Conservation (phyloP, 176 grass and related monocot genomes). For the Olyra latifolia region DNA sequence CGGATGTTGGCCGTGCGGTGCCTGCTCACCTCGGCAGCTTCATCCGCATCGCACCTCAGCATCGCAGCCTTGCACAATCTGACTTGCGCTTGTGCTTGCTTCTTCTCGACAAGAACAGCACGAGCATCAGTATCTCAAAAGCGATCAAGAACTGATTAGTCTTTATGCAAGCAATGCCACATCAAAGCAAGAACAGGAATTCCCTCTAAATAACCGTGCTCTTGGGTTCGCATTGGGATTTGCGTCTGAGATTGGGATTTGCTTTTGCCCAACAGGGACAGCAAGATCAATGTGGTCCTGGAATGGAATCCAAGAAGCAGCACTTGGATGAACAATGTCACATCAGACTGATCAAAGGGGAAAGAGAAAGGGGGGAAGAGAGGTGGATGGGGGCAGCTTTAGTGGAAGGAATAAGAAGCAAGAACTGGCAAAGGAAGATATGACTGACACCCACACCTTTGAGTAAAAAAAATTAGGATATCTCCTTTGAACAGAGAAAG, state of each 20-base stretch:
- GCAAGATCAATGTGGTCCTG: neutral
- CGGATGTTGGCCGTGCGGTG: conserved; percentile 16
- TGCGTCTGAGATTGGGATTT: neutral
- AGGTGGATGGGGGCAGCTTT: conserved; percentile 13
- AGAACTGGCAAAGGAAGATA: neutral
- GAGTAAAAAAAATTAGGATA: neutral
- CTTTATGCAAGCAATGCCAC: neutral
- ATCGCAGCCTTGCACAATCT: conserved; percentile 30
- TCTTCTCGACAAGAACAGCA: neutral
- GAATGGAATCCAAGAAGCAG: neutral
- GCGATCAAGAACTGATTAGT: neutral
- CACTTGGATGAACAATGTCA: conserved; percentile 12
- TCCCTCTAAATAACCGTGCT: neutral
- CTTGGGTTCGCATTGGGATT: conserved; percentile 32
- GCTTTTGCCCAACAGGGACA: conserved; percentile 15
- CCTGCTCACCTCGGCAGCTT: neutral
- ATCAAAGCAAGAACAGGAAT: neutral
- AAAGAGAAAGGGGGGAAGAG: neutral
- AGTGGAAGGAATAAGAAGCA: conserved; percentile 46
- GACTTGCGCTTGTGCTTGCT: neutral
- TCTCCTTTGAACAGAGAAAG: conserved; percentile 23
- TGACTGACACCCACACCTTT: neutral
- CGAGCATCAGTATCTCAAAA: neutral
- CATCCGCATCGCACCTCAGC: conserved; percentile 24
- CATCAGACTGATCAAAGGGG: conserved; percentile 22